Conservation (phyloP, 2,329 filamentous ascomycete genomes). For the Rutstroemia sp. region DNA sequence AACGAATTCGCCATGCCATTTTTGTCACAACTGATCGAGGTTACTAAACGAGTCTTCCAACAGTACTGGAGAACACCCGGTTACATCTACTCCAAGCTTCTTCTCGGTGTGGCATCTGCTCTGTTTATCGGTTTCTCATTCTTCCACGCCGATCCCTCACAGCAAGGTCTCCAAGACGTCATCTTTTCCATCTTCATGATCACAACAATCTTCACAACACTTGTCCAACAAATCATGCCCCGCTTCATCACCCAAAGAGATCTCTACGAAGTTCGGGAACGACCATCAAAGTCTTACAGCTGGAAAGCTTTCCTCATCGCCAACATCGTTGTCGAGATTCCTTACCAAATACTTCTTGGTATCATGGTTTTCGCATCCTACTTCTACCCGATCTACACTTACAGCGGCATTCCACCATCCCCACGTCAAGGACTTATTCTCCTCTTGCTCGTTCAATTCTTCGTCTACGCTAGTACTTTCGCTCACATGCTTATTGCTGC, state of each 20-base stretch:
- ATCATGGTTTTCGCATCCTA: constrained; percentile 70
- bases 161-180: constrained; percentile 62
- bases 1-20: constrained; percentile 76
- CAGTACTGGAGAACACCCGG: constrained; percentile 73
- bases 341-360: constrained; percentile 72
- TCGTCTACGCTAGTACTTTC: constrained; percentile 79
- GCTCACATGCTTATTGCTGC: constrained; percentile 71
- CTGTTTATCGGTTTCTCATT: constrained; percentile 64
- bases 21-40: constrained; percentile 52
- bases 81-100: constrained; percentile 66
- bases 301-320: constrained; percentile 29
- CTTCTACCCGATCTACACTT: constrained; percentile 69
- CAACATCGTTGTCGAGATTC: constrained; percentile 70
- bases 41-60: constrained; percentile 61
- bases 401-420: constrained; percentile 42
- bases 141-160: constrained; percentile 50
- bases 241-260: constrained; percentile 62
- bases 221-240: constrained; percentile 62
- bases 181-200: constrained; percentile 69
- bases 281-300: constrained; percentile 31
- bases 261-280: constrained; percentile 50
- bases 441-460: constrained; percentile 66
- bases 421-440: constrained; percentile 56
- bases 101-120: constrained; percentile 43
- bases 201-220: constrained; percentile 58